A percentile compares a stretch with the other conserved stretches of the same genome.
Conservation (phyloP, 2,329 filamentous ascomycete species). For the Botrytis sinoallii region DNA sequence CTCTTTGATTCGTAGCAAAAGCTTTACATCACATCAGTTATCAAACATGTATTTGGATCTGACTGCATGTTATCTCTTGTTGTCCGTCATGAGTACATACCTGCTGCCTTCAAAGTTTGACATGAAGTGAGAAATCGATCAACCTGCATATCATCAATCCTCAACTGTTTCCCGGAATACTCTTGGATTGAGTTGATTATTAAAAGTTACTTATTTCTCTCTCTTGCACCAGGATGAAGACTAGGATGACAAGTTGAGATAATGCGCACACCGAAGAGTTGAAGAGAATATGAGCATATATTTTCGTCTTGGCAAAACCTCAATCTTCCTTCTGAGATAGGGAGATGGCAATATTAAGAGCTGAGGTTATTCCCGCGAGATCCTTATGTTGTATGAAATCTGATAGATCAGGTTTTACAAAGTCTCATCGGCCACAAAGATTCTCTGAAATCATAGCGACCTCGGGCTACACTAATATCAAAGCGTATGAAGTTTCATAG, state of each 20-base stretch:
- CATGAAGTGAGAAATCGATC: neutral
- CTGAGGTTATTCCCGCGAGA: neutral
- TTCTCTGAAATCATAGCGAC: neutral
- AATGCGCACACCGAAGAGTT: neutral
- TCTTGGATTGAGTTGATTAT: neutral
- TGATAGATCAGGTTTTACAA: neutral
- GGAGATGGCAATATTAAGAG: neutral
- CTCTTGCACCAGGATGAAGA: neutral
- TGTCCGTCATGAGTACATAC: neutral
- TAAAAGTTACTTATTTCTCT: neutral
- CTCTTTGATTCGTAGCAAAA: neutral
- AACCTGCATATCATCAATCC: neutral
- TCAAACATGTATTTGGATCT: neutral
- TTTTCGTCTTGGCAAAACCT: constrained; percentile 13
- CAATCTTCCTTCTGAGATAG: neutral
- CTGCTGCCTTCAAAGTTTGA: constrained; percentile 1
- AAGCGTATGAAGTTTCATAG: neutral
- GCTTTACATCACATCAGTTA: neutral
- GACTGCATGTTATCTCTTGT: neutral
- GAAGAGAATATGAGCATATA: neutral
- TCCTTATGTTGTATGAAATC: neutral
- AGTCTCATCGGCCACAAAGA: neutral
- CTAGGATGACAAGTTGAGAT: neutral
- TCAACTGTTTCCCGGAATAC: neutral
- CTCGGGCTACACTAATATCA: neutral